phyloP scores from a whole-genome alignment of 1,284 basidiomycete species.

The Sporisorium sorghi region DNA sequence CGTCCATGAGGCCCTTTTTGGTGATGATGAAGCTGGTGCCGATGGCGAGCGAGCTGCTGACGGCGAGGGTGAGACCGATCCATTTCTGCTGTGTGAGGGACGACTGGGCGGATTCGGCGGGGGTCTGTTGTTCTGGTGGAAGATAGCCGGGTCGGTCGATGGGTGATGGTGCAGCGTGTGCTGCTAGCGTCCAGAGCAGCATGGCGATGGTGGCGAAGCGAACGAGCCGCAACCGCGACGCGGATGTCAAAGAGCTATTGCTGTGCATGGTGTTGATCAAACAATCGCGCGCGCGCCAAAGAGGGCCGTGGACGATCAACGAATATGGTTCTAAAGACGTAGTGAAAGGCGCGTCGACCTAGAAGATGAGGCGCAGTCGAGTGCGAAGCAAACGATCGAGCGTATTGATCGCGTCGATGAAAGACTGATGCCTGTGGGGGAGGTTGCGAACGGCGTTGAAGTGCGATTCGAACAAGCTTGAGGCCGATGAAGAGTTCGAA shows the following conservation, averaged over 20 bases:
- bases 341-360: background rate
- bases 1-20: slow-evolving; percentile 68
- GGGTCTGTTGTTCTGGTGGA: slow-evolving; percentile 37
- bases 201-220: slow-evolving; percentile 27
- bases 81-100: slow-evolving; percentile 66
- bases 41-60: slow-evolving; percentile 66
- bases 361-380: background rate
- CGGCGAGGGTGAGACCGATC: slow-evolving; percentile 67
- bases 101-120: slow-evolving; percentile 35
- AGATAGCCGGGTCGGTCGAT: slow-evolving; percentile 43
- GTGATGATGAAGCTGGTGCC: slow-evolving; percentile 69
- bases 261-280: slow-evolving; percentile 14
- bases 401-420: background rate
- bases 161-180: slow-evolving; percentile 27
- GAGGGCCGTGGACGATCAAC: background rate
- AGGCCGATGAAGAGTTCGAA: background rate
- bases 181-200: slow-evolving; percentile 25
- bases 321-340: background rate
- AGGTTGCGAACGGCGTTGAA: background rate
- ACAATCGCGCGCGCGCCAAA: background rate
- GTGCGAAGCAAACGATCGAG: background rate
- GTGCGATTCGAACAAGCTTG: background rate
- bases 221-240: slow-evolving; percentile 26
- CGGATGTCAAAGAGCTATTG: background rate
- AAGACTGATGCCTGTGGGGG: background rate